Base-by-base conservation (phyloP, 495 filamentous ascomycete genomes). In the Aspergillus hancockii region DNA sequence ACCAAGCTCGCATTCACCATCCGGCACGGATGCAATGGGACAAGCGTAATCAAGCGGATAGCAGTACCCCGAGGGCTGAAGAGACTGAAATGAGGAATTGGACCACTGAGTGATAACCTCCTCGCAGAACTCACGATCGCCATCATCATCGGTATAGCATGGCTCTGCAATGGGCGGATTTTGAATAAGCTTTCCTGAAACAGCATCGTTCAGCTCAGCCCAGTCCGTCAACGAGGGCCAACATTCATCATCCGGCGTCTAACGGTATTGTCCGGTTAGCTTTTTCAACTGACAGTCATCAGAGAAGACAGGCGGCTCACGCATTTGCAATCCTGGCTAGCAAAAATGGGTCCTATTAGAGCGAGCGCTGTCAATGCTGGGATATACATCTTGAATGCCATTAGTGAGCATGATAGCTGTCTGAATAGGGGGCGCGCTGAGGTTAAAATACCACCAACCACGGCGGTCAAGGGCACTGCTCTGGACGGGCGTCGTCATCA, bases 111-210 rank as follows among this genome's bases (percentile, higher is more conserved):
- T 22, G 14, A 65, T 50, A 36, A 72, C 32, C 12, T 57, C 31
- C 12, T 53, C 50, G 53, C 71, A 75, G 3, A 22, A 8, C 25
- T 18, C 28, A 4, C 59, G 45, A 51, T 73, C 60, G 7, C 63
- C 54, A 2, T 34, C 49, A 18, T 63, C 63, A 8, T 62, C 67
- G 13, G 62, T 58, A 67, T 86, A 82, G 64, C 84, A 87, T 53
- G 79, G 67, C 75, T 75, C 63, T 3, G 74, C 83, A 21, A 81
- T 73, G 58, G 84, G 80, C 60, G 69, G 30, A 21, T 75, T 75
- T 16, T 62, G 66, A 55, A 83, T 67, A 41, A 88, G 69, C 57
- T 74, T 68, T 49, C 83, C 83, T 25, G 66, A 63, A 14, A 80
- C 59, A 0, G 76, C 63, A 1, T 30, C 46, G 61, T 79, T 82